Percentiles rank a stretch among this genome's conserved stretches.
phyloP scores from a whole-genome alignment of 768 basidiomycete genomes.

The Chalciporus sphaerocephalus region DNA sequence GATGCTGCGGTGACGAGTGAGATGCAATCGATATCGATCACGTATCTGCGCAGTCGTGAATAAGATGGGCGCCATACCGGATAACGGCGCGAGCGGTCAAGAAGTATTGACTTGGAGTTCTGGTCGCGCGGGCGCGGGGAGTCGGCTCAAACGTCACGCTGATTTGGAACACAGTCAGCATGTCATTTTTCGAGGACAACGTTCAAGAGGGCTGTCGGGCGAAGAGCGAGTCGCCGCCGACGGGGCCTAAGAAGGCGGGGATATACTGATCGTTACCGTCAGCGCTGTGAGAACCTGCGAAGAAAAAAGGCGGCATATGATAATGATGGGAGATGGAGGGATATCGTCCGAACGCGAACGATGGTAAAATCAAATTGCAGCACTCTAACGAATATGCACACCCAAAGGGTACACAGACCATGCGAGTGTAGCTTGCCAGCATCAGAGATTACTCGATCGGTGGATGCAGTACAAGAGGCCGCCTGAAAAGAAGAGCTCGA shows the following conservation, averaged over 20 bases:
- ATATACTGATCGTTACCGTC: not conserved
- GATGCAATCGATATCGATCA: slow-evolving; percentile 4
- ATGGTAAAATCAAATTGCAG: slow-evolving; percentile 10
- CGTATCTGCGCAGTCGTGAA: slow-evolving; percentile 16
- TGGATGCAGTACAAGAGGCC: slow-evolving; percentile 2
- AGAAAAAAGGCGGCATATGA: slow-evolving; percentile 17
- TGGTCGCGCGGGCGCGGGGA: not conserved
- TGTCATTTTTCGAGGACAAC: not conserved
- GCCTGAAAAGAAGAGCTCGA: slow-evolving; percentile 1
- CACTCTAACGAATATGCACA: slow-evolving; percentile 1
- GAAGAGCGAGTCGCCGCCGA: slow-evolving; percentile 10
- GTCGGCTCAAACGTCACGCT: too few relatives aligned
- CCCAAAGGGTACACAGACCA: not conserved
- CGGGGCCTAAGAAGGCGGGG: slow-evolving; percentile 13
- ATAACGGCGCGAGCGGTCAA: slow-evolving; percentile 3
- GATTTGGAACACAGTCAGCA: too few relatives aligned
- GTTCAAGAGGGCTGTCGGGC: not conserved
- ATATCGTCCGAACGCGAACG: slow-evolving; percentile 1
- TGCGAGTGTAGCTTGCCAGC: not conserved
- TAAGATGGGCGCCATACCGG: slow-evolving; percentile 19
- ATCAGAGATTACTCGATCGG: slow-evolving; percentile 9
- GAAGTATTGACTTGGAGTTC: slow-evolving; percentile 3
- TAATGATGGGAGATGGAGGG: slow-evolving; percentile 16
- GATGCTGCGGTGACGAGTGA: slow-evolving; percentile 1
- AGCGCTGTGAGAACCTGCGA: slow-evolving; percentile 15